Evolutionary conservation across 352 stramenopile genomes (phyloP), one percentile per base, ranked within the genome.

Genomic region (Globisporangium paddicum): DNA sequence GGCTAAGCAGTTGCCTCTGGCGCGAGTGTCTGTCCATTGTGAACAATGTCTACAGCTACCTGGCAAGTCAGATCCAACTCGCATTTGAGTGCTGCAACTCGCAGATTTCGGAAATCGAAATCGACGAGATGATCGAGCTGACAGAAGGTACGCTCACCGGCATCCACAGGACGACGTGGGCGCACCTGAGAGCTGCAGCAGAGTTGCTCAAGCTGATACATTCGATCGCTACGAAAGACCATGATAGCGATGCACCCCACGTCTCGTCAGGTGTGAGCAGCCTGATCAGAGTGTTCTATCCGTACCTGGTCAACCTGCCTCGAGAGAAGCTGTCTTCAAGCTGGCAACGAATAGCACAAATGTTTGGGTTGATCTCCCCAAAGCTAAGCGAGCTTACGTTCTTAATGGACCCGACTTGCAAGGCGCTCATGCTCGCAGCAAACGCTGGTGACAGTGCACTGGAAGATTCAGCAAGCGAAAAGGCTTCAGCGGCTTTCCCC

Each of bases 261-360:
- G 38, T 2, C 0, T 79, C 64, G 3, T 5, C 19, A 30, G 73
- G 69, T 10, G 42, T 90, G 10, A 85, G 63, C 41, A 49, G 21
- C 5, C 50, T 92, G 14, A 35, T 89, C 4, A 79, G 77, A 46
- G 58, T 88, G 11, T 90, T 87, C 45, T 92, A 92, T 48, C 82
- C 82, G 25, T 90, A 92, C 46, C 30, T 92, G 34, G 62, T 83
- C 0, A 87, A 72, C 41, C 52, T 83, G 21, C 54, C 76, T 8
- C 68, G 67, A 46, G 79, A 89, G 54, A 66, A 71, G 38, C 63
- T 88, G 14, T 38, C 58, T 7, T 38, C 60, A 2, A 72, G 64
- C 52, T 89, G 77, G 81, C n/a, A 57, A 18, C 50, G 55, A 16
- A 57, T 87, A 2, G 64, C 48, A 9, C 67, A 59, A 5, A 26